Conservation (phyloP, 2,329 filamentous ascomycete genomes). For the Colletotrichum lupini region DNA sequence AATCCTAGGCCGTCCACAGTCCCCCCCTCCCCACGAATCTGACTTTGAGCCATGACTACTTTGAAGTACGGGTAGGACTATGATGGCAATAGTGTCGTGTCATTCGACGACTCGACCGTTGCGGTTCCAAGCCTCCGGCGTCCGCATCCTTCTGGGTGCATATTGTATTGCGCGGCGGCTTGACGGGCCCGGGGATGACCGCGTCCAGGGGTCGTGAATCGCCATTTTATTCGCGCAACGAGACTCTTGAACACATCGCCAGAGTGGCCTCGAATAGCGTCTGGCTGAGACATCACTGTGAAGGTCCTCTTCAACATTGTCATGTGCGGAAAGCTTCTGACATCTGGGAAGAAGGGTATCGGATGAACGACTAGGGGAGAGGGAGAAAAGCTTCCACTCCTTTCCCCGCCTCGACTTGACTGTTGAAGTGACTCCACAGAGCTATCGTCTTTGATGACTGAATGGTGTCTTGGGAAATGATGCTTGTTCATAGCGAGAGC, state of each 20-base stretch:
- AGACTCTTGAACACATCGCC: neutral
- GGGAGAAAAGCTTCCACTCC: neutral
- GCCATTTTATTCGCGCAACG: neutral
- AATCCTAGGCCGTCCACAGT: neutral
- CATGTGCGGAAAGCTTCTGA: neutral
- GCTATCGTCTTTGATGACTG: no score
- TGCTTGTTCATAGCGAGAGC: no score
- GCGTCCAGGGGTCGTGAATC: neutral
- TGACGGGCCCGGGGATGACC: neutral
- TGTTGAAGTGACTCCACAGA: no score
- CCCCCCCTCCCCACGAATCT: neutral
- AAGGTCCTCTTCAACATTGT: neutral
- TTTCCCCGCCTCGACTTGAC: no score
- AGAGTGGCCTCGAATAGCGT: neutral
- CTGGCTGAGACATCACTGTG: neutral
- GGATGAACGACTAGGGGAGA: neutral
- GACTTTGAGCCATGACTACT: neutral
- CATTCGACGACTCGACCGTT: neutral
- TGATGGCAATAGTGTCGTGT: no score
- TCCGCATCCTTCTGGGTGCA: neutral
- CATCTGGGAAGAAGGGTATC: neutral
- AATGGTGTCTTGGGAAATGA: no score
- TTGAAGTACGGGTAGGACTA: neutral
- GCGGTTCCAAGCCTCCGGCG: neutral
- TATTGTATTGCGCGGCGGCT: neutral